Evolutionary conservation across 345 rosid species (phyloP), one percentile per base, ranked within the genome.

Genomic region (Salix exigua): DNA sequence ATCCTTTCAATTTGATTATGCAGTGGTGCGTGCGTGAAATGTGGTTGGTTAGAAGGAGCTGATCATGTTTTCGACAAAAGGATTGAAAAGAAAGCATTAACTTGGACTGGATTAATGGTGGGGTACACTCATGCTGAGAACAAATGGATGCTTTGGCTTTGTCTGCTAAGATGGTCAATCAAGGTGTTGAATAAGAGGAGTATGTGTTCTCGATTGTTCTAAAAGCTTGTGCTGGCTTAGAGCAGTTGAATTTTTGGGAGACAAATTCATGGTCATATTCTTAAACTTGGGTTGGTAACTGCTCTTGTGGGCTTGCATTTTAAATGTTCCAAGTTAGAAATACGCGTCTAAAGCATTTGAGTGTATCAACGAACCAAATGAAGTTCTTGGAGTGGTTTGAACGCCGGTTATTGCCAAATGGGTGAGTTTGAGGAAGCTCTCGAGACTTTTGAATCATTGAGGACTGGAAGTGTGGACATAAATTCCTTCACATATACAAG

Each of bases 381-480:
- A 89, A 72, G 88, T 88, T 86, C 92, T 1, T 92, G 95, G 94
- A 92, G 96, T 73, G 82, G 90, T 58, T 64, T 91, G 42, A 83
- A 91, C 44, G 65, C 91, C 18, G 97, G 94, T 64, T 87, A 85
- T 82, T 87, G 89, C 80, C 95, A 83, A 77, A 80, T 72, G 74
- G 88, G 91, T 68, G 82, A 83, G 37, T 87, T 83, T 66, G 92
- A 88, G 68, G 87, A 88, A 35, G 81, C 89, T 53, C 72, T 91
- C 63, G 78, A 85, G 62, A 83, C 78, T 58, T 91, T 89, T 75
- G 76, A 75, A 61, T 86, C 90, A 40, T 80, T 91, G 80, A 88
- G 92, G 77, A 80, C 70, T 50, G 83, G 73, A 73, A 80, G 73
- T 68, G 75, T 55, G 69, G 58, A 75, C 75, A 82, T 87, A 28